phyloP scores from a whole-genome alignment of 345 rosid genomes.

The Salix suchowensis region DNA sequence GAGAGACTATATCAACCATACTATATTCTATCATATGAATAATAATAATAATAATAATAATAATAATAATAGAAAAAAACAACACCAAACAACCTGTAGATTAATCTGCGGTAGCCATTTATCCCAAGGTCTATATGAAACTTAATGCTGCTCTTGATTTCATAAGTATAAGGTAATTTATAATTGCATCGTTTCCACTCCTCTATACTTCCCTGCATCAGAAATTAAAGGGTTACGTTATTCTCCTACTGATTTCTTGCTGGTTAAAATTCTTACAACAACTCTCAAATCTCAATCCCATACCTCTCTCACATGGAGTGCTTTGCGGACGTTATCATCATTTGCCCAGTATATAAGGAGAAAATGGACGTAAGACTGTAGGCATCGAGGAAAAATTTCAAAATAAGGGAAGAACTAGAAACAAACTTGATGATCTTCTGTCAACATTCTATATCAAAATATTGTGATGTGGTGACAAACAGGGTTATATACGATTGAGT shows the following conservation, averaged over 20 bases:
- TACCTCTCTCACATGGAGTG: neutral
- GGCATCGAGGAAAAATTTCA: no score
- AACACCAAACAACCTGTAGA: neutral
- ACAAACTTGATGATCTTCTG: neutral
- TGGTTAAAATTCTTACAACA: neutral
- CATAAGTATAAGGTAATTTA: neutral
- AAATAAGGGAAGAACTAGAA: neutral
- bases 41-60: no score
- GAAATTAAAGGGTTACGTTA: neutral
- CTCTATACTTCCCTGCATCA: neutral
- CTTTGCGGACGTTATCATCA: neutral
- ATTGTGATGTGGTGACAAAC: neutral
- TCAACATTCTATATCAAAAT: neutral
- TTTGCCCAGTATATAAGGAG: neutral
- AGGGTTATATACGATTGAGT: neutral
- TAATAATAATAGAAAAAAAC: neutral
- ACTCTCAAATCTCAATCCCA: neutral
- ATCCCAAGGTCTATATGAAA: neutral
- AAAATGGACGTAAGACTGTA: neutral
- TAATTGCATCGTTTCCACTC: neutral
- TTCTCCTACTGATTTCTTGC: neutral
- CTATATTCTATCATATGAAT: no score
- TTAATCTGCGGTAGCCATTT: conserved; percentile 6
- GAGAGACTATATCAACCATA: neutral
- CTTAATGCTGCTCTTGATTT: neutral